phyloP scores from a whole-genome alignment of 352 stramenopile genomes.

The Phytophthora aleatoria region DNA sequence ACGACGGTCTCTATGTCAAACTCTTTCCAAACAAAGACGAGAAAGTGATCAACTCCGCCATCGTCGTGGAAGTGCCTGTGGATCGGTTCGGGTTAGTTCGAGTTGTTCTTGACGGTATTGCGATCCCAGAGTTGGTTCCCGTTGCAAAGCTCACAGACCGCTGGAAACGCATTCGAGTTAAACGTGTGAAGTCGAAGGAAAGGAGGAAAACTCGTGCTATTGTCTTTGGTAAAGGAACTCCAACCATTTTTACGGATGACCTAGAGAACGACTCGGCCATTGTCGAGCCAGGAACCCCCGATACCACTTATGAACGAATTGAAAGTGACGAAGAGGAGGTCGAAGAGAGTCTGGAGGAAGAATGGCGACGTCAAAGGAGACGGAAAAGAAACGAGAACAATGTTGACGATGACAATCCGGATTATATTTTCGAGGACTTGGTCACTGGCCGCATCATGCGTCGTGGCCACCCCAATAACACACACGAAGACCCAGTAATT shows the following conservation, averaged over 20 bases:
- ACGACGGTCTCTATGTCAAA: slow-evolving; percentile 70
- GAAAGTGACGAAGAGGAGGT: slow-evolving; percentile 41
- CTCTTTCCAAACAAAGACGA: slow-evolving; percentile 54
- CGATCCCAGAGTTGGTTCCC: slow-evolving; percentile 50
- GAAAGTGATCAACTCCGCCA: slow-evolving; percentile 52
- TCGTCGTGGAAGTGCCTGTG: slow-evolving; percentile 52
- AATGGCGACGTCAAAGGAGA: slow-evolving; percentile 26
- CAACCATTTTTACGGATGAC: slow-evolving; percentile 18
- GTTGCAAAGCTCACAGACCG: slow-evolving; percentile 64
- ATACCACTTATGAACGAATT: slow-evolving; percentile 39
- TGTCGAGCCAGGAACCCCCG: slow-evolving; percentile 30
- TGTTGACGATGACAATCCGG: slow-evolving; percentile 25
- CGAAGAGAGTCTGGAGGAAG: slow-evolving; percentile 29
- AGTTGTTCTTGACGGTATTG: slow-evolving; percentile 65
- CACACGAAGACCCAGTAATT: slow-evolving; percentile 28
- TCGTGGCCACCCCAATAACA: slow-evolving; percentile 24
- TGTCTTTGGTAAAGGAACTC: slow-evolving; percentile 48
- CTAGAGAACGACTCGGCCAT: slow-evolving; percentile 21
- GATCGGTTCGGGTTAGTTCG: slow-evolving; percentile 69
- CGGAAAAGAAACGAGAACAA: slow-evolving; percentile 15
- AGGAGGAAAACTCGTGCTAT: slow-evolving; percentile 46
- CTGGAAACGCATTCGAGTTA: slow-evolving; percentile 65
- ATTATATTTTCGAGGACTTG: slow-evolving; percentile 65
- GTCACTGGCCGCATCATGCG: slow-evolving; percentile 50
- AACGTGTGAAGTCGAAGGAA: slow-evolving; percentile 33